These are phyloP conservation scores for Asclepias syriaca DNA, from an alignment of 257 asterid genomes.

Conservation along the genomic window DNA sequence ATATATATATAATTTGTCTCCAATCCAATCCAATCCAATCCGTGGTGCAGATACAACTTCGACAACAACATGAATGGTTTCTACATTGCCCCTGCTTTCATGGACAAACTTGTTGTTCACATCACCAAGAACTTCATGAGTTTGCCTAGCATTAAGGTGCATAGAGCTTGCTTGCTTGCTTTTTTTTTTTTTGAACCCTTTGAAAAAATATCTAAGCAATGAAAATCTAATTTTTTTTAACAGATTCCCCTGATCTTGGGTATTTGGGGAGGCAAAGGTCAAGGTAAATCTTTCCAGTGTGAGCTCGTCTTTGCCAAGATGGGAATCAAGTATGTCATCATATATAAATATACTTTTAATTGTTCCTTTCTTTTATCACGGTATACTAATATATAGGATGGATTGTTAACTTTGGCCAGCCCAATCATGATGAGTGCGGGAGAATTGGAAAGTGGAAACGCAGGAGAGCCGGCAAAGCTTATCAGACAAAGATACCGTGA, in stretches of 20 bases:
- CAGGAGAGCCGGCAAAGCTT: conserved; percentile 71
- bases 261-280: conserved; percentile 96
- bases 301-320: conserved; percentile 78
- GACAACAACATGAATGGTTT: conserved; percentile 67
- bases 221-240: neutral
- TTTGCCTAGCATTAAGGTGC: conserved; percentile 81
- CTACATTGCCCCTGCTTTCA: conserved; percentile 86
- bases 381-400: neutral
- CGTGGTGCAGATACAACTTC: conserved; percentile 24
- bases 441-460: conserved; percentile 68
- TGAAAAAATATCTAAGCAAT: neutral
- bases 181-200: neutral
- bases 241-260: conserved; percentile 84
- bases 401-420: conserved; percentile 26
- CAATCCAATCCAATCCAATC: neutral
- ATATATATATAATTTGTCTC: neutral
- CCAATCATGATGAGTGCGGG: conserved; percentile 95
- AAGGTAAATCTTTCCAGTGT: conserved; percentile 88
- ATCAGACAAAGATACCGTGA: conserved; percentile 70
- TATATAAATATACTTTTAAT: too few relatives aligned
- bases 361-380: neutral
- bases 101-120: conserved; percentile 85
- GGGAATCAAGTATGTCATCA: conserved; percentile 63
- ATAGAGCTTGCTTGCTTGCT: too few relatives aligned
- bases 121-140: conserved; percentile 65